phyloP scores from a whole-genome alignment of 192 early-diverging fungal genomes.

The Coemansia sp. region DNA sequence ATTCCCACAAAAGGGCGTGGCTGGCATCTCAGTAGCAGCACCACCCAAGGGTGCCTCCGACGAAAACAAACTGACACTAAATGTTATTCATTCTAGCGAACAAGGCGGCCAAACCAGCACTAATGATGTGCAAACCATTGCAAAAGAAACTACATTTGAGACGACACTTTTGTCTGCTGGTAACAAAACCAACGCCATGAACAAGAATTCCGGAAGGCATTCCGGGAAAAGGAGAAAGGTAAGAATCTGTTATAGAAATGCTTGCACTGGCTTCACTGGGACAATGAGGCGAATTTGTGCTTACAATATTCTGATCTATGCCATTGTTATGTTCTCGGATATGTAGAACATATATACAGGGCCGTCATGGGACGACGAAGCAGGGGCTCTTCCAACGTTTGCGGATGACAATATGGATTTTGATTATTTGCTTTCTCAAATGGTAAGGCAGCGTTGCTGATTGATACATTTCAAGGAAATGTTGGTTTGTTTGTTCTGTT shows the following conservation, averaged over 20 bases:
- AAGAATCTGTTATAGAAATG: background rate
- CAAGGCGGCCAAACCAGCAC: background rate
- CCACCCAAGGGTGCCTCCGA: background rate
- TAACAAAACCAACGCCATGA: background rate
- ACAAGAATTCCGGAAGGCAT: constrained; percentile 16
- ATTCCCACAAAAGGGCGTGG: background rate
- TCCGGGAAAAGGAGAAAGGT: constrained; percentile 51
- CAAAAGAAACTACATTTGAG: background rate
- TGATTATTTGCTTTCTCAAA: constrained; percentile 44
- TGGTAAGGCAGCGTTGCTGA: constrained; percentile 27
- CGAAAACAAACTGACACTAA: background rate
- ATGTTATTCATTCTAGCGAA: background rate
- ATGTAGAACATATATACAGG: constrained; percentile 42
- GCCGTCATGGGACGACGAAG: constrained; percentile 54
- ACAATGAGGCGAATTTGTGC: background rate
- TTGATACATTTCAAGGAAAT: background rate
- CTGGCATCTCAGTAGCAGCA: background rate
- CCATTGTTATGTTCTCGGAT: background rate
- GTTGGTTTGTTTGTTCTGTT: background rate
- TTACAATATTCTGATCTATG: background rate
- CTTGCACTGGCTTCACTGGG: background rate
- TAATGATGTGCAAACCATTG: background rate
- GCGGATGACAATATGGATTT: constrained; percentile 45
- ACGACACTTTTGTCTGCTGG: background rate
- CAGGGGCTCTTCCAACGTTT: constrained; percentile 46